Evolutionary conservation across 2,329 filamentous ascomycete species (phyloP).

Genomic region (Microsporum canis): DNA sequence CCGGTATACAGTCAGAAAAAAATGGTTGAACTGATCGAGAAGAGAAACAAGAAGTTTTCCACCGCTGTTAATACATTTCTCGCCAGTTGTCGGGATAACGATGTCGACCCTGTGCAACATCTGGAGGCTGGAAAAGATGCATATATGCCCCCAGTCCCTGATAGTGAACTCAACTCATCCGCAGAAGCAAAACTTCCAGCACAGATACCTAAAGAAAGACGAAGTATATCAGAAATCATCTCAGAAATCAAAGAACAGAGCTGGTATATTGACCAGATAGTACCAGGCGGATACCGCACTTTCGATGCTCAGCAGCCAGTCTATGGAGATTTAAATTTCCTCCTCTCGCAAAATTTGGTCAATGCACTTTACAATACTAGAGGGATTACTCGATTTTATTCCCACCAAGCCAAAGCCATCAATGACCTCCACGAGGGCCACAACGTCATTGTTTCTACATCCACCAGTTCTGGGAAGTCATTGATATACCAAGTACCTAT

Average conservation of each 20-base stretch:
- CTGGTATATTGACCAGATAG: slow-evolving; percentile 88
- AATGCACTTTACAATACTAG: slow-evolving; percentile 91
- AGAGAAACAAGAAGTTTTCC: slow-evolving; percentile 72
- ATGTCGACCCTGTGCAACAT: slow-evolving; percentile 54
- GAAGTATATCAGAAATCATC: slow-evolving; percentile 72
- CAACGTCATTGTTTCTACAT: slow-evolving; percentile 86
- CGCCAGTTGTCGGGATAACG: slow-evolving; percentile 55
- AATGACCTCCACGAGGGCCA: slow-evolving; percentile 72
- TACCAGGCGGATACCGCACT: slow-evolving; percentile 81
- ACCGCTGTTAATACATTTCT: slow-evolving; percentile 68
- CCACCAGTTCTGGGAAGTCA: slow-evolving; percentile 92
- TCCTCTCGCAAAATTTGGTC: slow-evolving; percentile 81
- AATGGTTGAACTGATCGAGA: slow-evolving; percentile 79
- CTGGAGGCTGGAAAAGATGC: slow-evolving; percentile 49
- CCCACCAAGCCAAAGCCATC: slow-evolving; percentile 87
- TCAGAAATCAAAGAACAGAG: slow-evolving; percentile 67
- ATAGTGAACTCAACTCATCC: slow-evolving; percentile 30
- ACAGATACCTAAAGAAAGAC: slow-evolving; percentile 67
- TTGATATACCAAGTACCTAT: slow-evolving; percentile 97
- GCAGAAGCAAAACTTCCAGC: slow-evolving; percentile 45
- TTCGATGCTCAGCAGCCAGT: slow-evolving; percentile 76
- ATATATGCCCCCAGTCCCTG: slow-evolving; percentile 52
- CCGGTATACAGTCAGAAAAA: slow-evolving; percentile 88
- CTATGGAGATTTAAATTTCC: slow-evolving; percentile 73
- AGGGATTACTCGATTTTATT: slow-evolving; percentile 73